These are phyloP conservation scores for Acanthamoeba lenticulata DNA, from an alignment of 208 protist species.

Conservation along the genomic window DNA sequence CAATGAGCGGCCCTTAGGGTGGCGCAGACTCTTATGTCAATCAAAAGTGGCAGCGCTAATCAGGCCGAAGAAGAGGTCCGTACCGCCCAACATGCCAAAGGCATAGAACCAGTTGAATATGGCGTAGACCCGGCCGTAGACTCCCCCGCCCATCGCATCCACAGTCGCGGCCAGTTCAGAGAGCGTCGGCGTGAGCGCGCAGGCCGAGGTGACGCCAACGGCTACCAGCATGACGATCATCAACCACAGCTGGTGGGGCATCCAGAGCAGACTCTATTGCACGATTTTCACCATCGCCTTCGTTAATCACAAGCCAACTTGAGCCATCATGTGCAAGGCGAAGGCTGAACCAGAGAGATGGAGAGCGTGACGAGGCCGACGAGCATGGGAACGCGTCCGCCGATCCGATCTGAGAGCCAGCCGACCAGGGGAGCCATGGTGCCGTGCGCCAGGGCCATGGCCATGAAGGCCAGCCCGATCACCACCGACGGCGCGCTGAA, in stretches of 20 bases:
- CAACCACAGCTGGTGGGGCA: not conserved
- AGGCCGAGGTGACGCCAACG: not conserved
- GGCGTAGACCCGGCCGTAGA: not conserved
- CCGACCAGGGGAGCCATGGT: not conserved
- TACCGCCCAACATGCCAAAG: not conserved
- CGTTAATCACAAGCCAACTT: not conserved
- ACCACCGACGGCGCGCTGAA: not conserved
- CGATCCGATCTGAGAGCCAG: not conserved
- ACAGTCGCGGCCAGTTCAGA: not conserved
- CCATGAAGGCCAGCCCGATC: not conserved
- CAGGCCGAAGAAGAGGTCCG: not conserved
- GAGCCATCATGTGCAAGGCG: not conserved
- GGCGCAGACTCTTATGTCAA: too few relatives aligned
- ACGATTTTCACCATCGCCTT: not conserved
- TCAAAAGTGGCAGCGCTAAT: not conserved
- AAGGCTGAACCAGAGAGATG: not conserved
- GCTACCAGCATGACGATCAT: not conserved
- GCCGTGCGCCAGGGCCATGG: not conserved
- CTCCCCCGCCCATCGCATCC: not conserved
- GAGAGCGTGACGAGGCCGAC: not conserved
- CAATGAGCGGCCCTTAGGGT: not conserved
- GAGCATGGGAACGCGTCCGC: not conserved
- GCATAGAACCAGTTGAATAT: constrained; percentile 30
- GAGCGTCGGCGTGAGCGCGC: not conserved
- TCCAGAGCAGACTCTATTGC: not conserved